A percentile compares a stretch with the other conserved stretches of the same genome.
phyloP scores from a whole-genome alignment of 331 rosid genomes.

The Stylosanthes scabra region DNA sequence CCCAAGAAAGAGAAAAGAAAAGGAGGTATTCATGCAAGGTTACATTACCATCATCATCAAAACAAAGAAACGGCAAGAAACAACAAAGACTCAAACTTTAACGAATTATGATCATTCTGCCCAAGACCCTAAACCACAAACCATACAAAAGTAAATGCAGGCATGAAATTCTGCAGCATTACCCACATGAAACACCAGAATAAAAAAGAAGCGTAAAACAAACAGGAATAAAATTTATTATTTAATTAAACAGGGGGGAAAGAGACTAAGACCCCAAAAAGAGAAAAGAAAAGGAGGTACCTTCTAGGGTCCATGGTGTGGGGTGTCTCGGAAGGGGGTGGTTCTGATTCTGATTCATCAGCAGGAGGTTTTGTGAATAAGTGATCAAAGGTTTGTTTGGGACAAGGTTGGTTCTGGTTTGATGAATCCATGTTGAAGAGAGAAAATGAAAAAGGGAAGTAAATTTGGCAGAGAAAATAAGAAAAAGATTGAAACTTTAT shows the following conservation, averaged over 20 bases:
- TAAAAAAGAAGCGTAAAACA: no score
- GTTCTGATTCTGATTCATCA: background rate
- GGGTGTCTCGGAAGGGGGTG: slow-evolving; percentile 3
- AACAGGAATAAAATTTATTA: no score
- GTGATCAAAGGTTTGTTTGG: slow-evolving; percentile 11
- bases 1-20: background rate
- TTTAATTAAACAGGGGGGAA: no score
- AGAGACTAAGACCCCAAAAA: no score
- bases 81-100: no score
- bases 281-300: slow-evolving; percentile 26
- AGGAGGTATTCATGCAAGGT: no score
- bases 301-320: slow-evolving; percentile 53
- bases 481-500: background rate
- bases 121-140: no score
- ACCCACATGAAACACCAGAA: background rate
- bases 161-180: no score
- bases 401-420: background rate
- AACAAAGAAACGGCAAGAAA: no score
- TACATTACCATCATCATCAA: no score
- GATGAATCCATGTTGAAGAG: slow-evolving; percentile 37
- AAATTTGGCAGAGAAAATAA: background rate
- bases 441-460: background rate
- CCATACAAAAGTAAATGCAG: no score
- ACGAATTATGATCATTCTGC: no score
- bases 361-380: slow-evolving; percentile 2